Evolutionary conservation across 2,329 filamentous ascomycete species (phyloP).

Genomic region (Allantophomopsis cytisporea): DNA sequence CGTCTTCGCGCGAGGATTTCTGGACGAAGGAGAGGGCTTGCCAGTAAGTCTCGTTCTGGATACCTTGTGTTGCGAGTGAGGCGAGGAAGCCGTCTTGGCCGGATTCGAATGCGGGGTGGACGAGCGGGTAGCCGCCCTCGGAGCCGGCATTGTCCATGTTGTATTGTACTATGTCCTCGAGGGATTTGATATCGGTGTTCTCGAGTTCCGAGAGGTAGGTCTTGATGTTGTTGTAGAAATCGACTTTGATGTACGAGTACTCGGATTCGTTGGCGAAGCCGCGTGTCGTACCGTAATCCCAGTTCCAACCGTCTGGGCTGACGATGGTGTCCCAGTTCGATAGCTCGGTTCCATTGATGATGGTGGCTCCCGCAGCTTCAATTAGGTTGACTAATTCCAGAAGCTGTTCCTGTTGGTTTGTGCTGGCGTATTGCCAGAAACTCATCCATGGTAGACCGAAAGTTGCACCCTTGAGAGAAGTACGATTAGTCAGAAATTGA

Average conservation of each 20-base stretch:
- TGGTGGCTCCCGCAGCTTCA: conserved; percentile 44
- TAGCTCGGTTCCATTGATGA: conserved; percentile 59
- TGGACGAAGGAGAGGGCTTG: conserved; percentile 51
- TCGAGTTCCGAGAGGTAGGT: conserved; percentile 35
- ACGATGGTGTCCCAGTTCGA: conserved; percentile 48
- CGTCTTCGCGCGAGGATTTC: conserved; percentile 43
- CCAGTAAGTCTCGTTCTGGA: conserved; percentile 50
- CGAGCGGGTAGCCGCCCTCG: conserved; percentile 50
- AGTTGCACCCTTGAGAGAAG: conserved; percentile 41
- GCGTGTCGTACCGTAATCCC: conserved; percentile 50
- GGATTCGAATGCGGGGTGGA: conserved; percentile 49
- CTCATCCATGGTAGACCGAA: conserved; percentile 62
- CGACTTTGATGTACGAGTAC: conserved; percentile 59
- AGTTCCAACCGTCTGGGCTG: conserved; percentile 58
- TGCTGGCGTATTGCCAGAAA: conserved; percentile 51
- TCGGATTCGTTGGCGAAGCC: conserved; percentile 60
- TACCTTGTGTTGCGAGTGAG: conserved; percentile 44
- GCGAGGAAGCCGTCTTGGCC: conserved; percentile 62
- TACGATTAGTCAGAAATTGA: conserved; percentile 35
- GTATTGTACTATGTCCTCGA: conserved; percentile 54
- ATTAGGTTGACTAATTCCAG: conserved; percentile 37
- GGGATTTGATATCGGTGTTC: conserved; percentile 34
- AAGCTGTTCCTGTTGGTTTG: conserved; percentile 39
- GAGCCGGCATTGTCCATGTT: conserved; percentile 49
- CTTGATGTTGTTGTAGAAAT: conserved; percentile 44